These are phyloP conservation scores for Pichia sp. DNA, from an alignment of 1,139 yeast genomes.

Conservation along the genomic window DNA sequence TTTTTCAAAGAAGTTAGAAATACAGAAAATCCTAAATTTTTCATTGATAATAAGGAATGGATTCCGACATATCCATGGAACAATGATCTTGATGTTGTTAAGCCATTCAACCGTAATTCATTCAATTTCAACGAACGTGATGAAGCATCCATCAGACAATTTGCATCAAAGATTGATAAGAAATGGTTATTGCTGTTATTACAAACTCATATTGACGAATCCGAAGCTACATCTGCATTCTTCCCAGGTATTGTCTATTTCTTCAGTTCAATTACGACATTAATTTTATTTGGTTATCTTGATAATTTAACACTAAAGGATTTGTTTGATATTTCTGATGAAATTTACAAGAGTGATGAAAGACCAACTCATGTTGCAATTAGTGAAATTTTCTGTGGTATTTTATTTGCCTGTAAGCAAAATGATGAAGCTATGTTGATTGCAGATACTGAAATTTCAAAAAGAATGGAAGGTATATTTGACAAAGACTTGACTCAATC, in stretches of 20 bases:
- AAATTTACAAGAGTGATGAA: slow-evolving; percentile 56
- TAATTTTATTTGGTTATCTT: slow-evolving; percentile 45
- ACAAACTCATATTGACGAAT: slow-evolving; percentile 59
- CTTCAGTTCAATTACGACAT: slow-evolving; percentile 43
- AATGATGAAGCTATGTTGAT: slow-evolving; percentile 29
- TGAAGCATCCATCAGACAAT: slow-evolving; percentile 37
- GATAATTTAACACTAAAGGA: slow-evolving; percentile 42
- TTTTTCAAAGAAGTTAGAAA: slow-evolving; percentile 59
- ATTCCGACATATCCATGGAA: slow-evolving; percentile 87
- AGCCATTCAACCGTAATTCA: slow-evolving; percentile 31
- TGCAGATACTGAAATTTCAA: slow-evolving; percentile 49
- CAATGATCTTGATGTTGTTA: slow-evolving; percentile 48
- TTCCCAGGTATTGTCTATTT: slow-evolving; percentile 62
- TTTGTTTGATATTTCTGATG: slow-evolving; percentile 49
- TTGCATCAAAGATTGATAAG: slow-evolving; percentile 48
- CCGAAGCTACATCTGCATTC: slow-evolving; percentile 59
- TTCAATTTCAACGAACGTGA: slow-evolving; percentile 43
- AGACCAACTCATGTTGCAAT: slow-evolving; percentile 62
- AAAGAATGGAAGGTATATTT: slow-evolving; percentile 47
- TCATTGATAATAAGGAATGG: slow-evolving; percentile 53
- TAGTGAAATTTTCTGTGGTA: slow-evolving; percentile 60
- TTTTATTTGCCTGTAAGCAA: slow-evolving; percentile 48
- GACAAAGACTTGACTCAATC: slow-evolving; percentile 72
- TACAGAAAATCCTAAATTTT: slow-evolving; percentile 47
- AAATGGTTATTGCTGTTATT: slow-evolving; percentile 60